Base-by-base conservation (phyloP, 257 asterid genomes). In the Capsicum rhomboideum region DNA sequence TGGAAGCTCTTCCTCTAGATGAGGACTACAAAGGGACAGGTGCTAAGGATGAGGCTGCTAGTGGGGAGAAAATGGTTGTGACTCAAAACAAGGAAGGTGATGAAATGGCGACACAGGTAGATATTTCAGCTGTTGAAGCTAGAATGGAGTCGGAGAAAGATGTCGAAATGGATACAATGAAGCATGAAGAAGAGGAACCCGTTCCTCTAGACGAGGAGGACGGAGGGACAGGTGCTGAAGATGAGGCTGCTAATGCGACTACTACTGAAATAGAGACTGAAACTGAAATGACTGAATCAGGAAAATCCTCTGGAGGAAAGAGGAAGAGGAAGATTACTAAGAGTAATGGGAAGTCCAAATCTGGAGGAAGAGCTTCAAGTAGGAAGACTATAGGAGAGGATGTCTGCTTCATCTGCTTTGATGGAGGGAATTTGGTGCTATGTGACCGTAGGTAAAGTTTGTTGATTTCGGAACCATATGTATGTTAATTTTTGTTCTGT, bases 361-460 rank as follows among this genome's bases (percentile, higher is more conserved):
- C 89, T 56, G 56, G 87, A 7, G 61, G 89, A 69, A 92, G 85
- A 88, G 82, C 94, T 82, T 84, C 91, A 59, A 82, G 90, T 56
- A 89, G 85, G 90, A 93, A 92, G 90, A 66, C 86, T 1, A 89
- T 86, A 34, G 98, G 90, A 42, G 98, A 96, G 83, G 98, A 96
- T 85, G 99, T 96, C 78, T 96, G 99, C 86, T 94, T 96, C 91
- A 93, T 96, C 87, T 96, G 99, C 94, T 96, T 96, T 82, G 98
- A 96, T 88, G 99, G 99, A 69, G 99, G 99, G 75, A 91, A 92
- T 58, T 98, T 96, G 12, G 95, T 94, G 82, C 88, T 96, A 42
- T 96, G 99, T 88, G 98, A 94, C 86, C 94, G 97, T 13, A 90
- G 98, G 99, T 96, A 87, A 74, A 85, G 89, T 31, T 86, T 72